Evolutionary conservation across 2,329 filamentous ascomycete species (phyloP).

Genomic region (Fusarium sp.): DNA sequence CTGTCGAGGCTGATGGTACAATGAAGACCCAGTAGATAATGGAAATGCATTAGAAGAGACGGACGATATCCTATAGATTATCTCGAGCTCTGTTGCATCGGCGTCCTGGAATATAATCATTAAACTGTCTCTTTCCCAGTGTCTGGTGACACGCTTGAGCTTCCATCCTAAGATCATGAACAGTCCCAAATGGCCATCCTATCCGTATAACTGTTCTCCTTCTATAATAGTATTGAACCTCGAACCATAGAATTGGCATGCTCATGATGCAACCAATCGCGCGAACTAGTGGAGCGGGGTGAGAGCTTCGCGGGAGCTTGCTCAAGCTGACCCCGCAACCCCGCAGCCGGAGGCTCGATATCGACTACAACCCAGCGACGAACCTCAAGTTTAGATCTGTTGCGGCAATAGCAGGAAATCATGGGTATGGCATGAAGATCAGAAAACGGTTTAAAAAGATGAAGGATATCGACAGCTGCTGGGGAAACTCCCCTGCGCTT

Average conservation of each 20-base stretch:
- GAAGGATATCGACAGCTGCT: background rate
- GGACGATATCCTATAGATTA: conserved; percentile 16
- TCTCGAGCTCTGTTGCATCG: conserved; percentile 22
- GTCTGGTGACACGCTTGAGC: background rate
- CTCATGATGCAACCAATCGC: background rate
- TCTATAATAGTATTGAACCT: background rate
- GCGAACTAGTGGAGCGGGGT: background rate
- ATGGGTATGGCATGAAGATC: background rate
- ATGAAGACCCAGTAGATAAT: conserved; percentile 75
- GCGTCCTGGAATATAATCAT: conserved; percentile 22
- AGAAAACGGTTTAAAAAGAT: background rate
- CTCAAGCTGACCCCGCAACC: background rate
- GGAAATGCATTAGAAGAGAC: conserved; percentile 3
- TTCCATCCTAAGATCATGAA: background rate
- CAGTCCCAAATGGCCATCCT: background rate
- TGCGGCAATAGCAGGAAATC: background rate
- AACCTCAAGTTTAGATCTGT: background rate
- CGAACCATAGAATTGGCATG: background rate
- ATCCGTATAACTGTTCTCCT: background rate
- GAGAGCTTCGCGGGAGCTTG: background rate
- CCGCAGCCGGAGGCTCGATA: background rate
- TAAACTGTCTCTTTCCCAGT: background rate
- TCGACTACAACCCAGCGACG: background rate
- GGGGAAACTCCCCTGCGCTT: background rate
- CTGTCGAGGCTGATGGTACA: conserved; percentile 77